Base-by-base conservation (phyloP, 345 rosid genomes). In the Nephelium lappaceum region DNA sequence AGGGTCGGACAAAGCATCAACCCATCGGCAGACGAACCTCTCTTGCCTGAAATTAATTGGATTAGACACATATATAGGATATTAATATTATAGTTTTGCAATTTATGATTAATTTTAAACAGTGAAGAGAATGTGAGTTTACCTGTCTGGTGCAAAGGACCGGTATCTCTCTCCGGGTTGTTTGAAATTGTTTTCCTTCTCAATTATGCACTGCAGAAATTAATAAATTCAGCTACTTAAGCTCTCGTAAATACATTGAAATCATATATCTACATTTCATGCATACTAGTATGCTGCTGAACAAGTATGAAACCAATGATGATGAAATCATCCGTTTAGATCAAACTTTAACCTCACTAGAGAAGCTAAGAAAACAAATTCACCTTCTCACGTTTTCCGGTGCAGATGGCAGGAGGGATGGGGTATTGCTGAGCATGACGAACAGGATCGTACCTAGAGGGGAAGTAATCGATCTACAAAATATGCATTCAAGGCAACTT, bases 121-220 rank as follows among this genome's bases (percentile, higher is more conserved):
- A 70, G 8, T 14, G 36, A 15, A 47, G 24, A 51, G 55, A 53
- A 45, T 19, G 21, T 16, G 8, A 24, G 74, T 5, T 73, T 89
- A 95, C 99, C 97, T 95, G 87, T 91, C 95, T 6, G 98, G 86
- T 64, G 83, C 78, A 89, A 90, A 95, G 9, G 99, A 90, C 11
- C 93, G 80, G 86, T 89, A 95, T 83, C 97, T 88, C 83, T 95
- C 95, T 55, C 99, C 98, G 62, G 99, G 94, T 83, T 95, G 95
- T 83, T 94, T 85, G 90, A 95, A 94, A 90, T 96, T 92, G 90
- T 94, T 90, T 86, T 92, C 98, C 87, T 94, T 94, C 42, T 57
- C 88, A 79, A 91, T 92, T 25, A 96, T 82, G 90, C 91, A 81
- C 98, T 95, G 89, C 83, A 81, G 61, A 38, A 58, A 78, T 69